These are phyloP conservation scores for Inga oerstediana DNA, from an alignment of 306 rosid genomes.

Conservation along the genomic window DNA sequence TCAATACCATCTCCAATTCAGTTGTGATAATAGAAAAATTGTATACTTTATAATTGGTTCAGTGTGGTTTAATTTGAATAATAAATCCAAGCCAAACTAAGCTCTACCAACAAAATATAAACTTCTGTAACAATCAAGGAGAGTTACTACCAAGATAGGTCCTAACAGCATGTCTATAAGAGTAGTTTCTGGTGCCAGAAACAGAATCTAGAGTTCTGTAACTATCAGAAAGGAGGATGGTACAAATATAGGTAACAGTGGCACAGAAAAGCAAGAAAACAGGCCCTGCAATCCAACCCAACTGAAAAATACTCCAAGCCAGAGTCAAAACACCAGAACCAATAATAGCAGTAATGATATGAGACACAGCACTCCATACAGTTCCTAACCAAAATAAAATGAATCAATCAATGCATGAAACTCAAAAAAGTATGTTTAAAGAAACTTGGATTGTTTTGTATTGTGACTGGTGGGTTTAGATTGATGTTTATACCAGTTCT, in stretches of 20 bases:
- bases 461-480: background rate
- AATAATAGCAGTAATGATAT: constrained; percentile 62
- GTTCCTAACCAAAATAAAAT: constrained; percentile 42
- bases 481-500: constrained; percentile 51
- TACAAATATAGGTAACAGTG: constrained; percentile 42
- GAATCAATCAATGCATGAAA: background rate
- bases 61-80: background rate
- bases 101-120: no score
- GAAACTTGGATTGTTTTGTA: background rate
- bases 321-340: constrained; percentile 67
- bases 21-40: background rate
- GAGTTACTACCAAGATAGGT: constrained; percentile 50
- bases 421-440: background rate
- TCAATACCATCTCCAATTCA: background rate
- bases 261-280: constrained; percentile 43
- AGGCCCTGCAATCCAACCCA: constrained; percentile 49
- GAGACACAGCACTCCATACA: constrained; percentile 50
- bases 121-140: background rate
- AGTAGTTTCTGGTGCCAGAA: constrained; percentile 57
- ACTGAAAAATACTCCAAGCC: constrained; percentile 48
- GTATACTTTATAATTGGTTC: background rate
- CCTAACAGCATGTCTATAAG: constrained; percentile 60
- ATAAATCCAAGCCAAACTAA: background rate
- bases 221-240: constrained; percentile 59
- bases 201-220: constrained; percentile 60